phyloP scores from a whole-genome alignment of 495 filamentous ascomycete species.

The Hypoxylon fuscum region DNA sequence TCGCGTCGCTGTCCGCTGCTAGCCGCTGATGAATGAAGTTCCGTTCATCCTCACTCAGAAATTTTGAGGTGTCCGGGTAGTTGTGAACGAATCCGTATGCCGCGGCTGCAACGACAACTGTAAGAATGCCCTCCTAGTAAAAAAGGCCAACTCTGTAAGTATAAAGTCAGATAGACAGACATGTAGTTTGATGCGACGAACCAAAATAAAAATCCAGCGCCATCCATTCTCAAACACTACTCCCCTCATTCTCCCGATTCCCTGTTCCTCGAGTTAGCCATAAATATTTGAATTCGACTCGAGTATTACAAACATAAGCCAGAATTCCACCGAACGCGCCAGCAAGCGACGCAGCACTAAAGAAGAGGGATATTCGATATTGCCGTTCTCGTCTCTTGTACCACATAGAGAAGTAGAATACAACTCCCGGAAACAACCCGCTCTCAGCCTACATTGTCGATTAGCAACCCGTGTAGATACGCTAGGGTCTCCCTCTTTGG shows the following conservation, averaged over 20 bases:
- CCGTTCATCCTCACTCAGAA: constrained; percentile 71
- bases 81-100: constrained; percentile 79
- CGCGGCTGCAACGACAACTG: constrained; percentile 66
- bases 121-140: constrained; percentile 71
- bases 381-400: constrained; percentile 76
- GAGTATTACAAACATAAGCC: constrained; percentile 61
- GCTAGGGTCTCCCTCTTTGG: constrained; percentile 35
- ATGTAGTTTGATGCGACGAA: constrained; percentile 44
- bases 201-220: constrained; percentile 86
- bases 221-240: constrained; percentile 74
- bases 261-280: constrained; percentile 47
- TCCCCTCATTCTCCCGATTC: constrained; percentile 68
- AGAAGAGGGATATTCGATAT: constrained; percentile 79
- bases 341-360: constrained; percentile 75
- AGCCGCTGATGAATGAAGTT: constrained; percentile 67
- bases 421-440: constrained; percentile 77
- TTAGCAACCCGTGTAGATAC: constrained; percentile 68
- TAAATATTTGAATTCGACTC: no score
- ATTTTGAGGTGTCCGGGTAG: constrained; percentile 74
- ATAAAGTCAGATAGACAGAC: background rate
- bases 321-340: constrained; percentile 84
- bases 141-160: background rate
- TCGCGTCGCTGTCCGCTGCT: constrained; percentile 67
- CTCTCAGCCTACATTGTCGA: constrained; percentile 51
- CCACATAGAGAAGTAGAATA: constrained; percentile 88